Conservation (phyloP, 331 rosid genomes). For the Quercus phellos region DNA sequence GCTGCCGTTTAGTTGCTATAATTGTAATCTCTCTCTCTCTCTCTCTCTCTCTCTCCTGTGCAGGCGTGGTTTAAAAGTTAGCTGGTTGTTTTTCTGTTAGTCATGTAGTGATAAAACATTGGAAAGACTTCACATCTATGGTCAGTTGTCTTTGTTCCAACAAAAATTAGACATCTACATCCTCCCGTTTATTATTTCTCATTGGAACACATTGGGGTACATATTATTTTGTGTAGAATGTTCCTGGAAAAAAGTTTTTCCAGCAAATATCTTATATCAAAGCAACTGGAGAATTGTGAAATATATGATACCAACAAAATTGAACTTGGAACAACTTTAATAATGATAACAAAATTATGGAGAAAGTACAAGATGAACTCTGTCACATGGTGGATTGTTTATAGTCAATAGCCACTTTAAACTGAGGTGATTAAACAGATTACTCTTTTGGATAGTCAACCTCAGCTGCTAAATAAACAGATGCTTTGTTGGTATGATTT, state of each 20-base stretch:
- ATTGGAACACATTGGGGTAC: no score
- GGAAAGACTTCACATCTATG: background rate
- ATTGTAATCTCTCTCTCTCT: slow-evolving; percentile 40
- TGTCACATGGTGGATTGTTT: background rate
- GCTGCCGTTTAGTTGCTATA: slow-evolving; percentile 59
- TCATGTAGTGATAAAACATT: background rate
- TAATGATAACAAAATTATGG: background rate
- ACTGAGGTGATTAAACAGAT: background rate
- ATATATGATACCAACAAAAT: background rate
- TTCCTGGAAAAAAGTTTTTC: background rate
- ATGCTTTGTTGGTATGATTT: background rate
- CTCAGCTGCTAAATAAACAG: background rate
- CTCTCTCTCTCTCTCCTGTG: background rate
- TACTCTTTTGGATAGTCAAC: background rate
- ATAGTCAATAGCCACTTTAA: background rate
- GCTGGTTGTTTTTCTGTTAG: background rate
- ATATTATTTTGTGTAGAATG: background rate
- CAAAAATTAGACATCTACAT: background rate
- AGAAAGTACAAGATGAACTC: background rate
- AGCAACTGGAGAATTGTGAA: background rate
- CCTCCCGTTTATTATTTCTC: no score
- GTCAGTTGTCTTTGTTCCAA: background rate
- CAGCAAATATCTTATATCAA: background rate
- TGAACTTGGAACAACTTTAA: background rate
- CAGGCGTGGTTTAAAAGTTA: background rate